These are phyloP conservation scores for Bryopsis sp. DNA, from an alignment of 139 green algal species.

Conservation along the genomic window DNA sequence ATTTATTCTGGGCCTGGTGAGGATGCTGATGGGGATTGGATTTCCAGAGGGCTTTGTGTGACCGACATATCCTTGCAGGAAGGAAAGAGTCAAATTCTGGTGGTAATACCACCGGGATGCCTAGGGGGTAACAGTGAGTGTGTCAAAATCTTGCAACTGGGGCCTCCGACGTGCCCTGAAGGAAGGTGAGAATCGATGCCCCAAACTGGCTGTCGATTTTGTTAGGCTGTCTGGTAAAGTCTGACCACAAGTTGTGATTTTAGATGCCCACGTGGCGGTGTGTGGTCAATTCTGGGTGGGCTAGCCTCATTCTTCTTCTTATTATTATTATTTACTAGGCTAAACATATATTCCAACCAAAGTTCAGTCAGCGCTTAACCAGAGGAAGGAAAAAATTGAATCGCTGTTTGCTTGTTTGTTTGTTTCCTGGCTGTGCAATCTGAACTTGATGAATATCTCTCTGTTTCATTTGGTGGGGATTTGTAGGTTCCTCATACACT, in stretches of 20 bases:
- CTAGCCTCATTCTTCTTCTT: not conserved
- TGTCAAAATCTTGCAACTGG: conserved; percentile 3
- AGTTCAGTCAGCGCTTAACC: too few species aligned
- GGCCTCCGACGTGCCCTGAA: not conserved
- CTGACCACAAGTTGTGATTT: not conserved
- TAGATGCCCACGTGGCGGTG: not conserved
- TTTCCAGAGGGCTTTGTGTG: not conserved
- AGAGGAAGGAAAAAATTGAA: too few species aligned
- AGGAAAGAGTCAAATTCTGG: conserved; percentile 5
- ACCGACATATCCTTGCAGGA: not conserved
- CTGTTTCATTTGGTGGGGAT: too few species aligned
- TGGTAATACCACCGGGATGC: not conserved
- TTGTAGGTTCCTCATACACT: too few species aligned
- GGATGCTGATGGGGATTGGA: not conserved
- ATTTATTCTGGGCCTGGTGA: not conserved
- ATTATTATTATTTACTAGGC: not conserved
- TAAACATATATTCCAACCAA: not conserved
- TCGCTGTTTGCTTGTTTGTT: too few species aligned
- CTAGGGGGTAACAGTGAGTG: not conserved
- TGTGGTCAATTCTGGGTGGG: not conserved
- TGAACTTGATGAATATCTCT: too few species aligned
- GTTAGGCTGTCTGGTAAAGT: not conserved
- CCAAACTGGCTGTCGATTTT: not conserved
- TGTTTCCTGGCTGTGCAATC: too few species aligned
- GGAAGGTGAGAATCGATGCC: not conserved